Percentiles rank a stretch among this genome's conserved stretches.
These are phyloP conservation scores for Verticillium dahliae DNA, from an alignment of 2,329 filamentous ascomycete genomes.

Conservation along the genomic window DNA sequence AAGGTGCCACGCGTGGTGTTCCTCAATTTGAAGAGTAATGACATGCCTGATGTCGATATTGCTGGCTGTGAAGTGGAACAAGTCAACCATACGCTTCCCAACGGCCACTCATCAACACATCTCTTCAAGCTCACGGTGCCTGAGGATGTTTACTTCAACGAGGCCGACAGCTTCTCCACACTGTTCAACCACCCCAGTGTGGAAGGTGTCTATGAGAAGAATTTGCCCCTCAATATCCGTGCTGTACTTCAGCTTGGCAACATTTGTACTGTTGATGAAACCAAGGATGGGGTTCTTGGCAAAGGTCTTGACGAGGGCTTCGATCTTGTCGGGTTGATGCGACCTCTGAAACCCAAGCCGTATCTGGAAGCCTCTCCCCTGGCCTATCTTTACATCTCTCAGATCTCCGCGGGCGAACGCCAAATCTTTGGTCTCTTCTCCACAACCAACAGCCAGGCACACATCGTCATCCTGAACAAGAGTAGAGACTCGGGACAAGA, in stretches of 20 bases:
- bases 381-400: constrained; percentile 86
- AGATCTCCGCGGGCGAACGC: constrained; percentile 82
- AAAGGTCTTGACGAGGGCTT: constrained; percentile 92
- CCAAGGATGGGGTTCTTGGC: constrained; percentile 82
- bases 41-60: constrained; percentile 83
- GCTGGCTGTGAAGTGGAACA: constrained; percentile 85
- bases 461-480: constrained; percentile 83
- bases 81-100: constrained; percentile 86
- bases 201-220: constrained; percentile 94
- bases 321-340: constrained; percentile 69
- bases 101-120: constrained; percentile 89
- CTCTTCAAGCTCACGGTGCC: constrained; percentile 89
- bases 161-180: constrained; percentile 73
- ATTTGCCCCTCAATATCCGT: constrained; percentile 78
- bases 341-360: constrained; percentile 53
- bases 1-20: constrained; percentile 86
- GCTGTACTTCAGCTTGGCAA: constrained; percentile 88
- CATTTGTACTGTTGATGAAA: constrained; percentile 87
- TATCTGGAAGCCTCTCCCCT: constrained; percentile 73
- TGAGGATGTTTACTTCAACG: constrained; percentile 79
- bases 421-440: constrained; percentile 95
- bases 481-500: constrained; percentile 71
- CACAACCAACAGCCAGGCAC: constrained; percentile 68
- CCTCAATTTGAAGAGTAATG: constrained; percentile 81
- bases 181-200: constrained; percentile 91